Base-by-base conservation (phyloP, 768 basidiomycete species). In the Lactifluus subvellereus region DNA sequence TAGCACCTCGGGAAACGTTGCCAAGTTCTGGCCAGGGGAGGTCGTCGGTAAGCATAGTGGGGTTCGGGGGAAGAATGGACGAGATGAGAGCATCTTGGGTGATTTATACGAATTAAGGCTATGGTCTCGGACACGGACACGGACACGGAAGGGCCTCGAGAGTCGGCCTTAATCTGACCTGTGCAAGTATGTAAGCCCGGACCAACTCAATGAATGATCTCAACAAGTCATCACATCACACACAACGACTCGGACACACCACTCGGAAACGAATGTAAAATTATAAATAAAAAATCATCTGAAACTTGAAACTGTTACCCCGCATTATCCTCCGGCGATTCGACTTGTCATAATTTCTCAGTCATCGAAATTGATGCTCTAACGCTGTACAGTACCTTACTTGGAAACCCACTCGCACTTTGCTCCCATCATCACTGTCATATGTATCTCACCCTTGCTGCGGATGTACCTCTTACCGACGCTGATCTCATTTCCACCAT, bases 1-100 rank as follows among this genome's bases (percentile, higher is more conserved):
- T 91, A 30, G 89, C 89, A 53, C 89, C 89, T 61, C 89, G 82
- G 59, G 89, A 89, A 67, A 91, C 88, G 70, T 91, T 91, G 66
- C 89, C 89, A 65, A 89, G 79, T 74, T 91, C 89, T 66, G 89
- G 89, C 89, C 89, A 91, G 27, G 89, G 89, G 59, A 91, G 80
- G 79, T 91, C 89, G 77, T 91, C 89, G 66, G 81, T 70, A 63
- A 78, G 74, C 78, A 81, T 81, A 33, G 43, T 61, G 58, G 61
- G 52, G 20, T 48, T 57, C 43, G 62, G 57, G 54, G 64, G 57
- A 37, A 53, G 66, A 53, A 52, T 55, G 63, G 35, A 37, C 13
- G 6, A 49, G 22, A 38, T 49, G 43, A 37, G 59, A 53, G 45
- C 52, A 59, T 64, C 4, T 13, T 18, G 37, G 30, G 14, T 6